Percentiles rank a stretch among this genome's conserved stretches.
Conservation (phyloP, 768 basidiomycete genomes). For the Cystoderma amianthinum region DNA sequence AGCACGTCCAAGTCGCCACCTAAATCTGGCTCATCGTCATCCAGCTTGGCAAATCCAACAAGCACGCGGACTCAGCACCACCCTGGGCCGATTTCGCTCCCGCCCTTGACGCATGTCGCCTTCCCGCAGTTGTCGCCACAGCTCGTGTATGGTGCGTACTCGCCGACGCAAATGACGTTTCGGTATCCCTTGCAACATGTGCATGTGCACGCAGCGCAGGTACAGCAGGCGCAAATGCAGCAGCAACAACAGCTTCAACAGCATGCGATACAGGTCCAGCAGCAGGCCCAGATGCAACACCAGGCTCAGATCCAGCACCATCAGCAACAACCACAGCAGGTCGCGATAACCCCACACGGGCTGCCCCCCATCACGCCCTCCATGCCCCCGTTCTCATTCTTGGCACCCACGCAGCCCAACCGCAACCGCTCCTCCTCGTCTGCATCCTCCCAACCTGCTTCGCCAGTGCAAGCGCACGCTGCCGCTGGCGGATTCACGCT, state of each 20-base stretch:
- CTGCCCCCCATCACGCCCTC: slow-evolving; percentile 94
- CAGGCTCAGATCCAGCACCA: slow-evolving; percentile 32
- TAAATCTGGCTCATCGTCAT: slow-evolving; percentile 3
- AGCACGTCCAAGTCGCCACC: slow-evolving; percentile 10
- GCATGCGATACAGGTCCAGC: too few species aligned
- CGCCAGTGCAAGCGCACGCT: not conserved
- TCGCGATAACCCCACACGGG: slow-evolving; percentile 65
- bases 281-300: too few species aligned
- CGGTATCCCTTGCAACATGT: slow-evolving; percentile 6
- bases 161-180: slow-evolving; percentile 14
- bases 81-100: slow-evolving; percentile 66
- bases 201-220: too few species aligned
- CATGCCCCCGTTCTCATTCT: slow-evolving; percentile 93
- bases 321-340: slow-evolving; percentile 11
- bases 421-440: not conserved
- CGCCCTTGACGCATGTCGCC: slow-evolving; percentile 38
- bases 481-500: slow-evolving; percentile 1
- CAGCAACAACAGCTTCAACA: slow-evolving; percentile 10
- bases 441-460: too few species aligned
- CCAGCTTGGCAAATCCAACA: slow-evolving; percentile 12
- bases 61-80: slow-evolving; percentile 37
- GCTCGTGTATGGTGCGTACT: slow-evolving; percentile 18
- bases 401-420: slow-evolving; percentile 35
- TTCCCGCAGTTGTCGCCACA: slow-evolving; percentile 21
- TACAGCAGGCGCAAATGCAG: slow-evolving; percentile 9